phyloP scores from a whole-genome alignment of 108 stramenopile genomes.

The Epithemia pelagica region DNA sequence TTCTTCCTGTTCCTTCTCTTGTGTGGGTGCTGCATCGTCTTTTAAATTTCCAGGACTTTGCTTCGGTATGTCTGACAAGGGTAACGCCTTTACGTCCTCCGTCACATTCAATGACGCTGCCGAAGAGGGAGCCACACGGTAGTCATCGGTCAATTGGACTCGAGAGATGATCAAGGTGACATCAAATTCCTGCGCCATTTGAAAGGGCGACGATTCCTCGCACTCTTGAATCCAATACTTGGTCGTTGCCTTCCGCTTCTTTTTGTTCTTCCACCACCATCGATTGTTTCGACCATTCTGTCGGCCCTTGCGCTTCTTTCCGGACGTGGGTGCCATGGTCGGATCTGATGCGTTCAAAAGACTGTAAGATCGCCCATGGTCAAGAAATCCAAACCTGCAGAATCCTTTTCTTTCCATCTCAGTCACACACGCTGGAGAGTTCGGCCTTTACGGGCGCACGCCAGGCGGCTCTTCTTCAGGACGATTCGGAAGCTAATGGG shows the following conservation, averaged over 20 bases:
- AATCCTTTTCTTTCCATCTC: no score
- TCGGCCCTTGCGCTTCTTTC: not conserved
- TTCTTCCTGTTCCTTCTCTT: not conserved
- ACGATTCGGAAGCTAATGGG: no score
- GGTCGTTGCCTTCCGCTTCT: not conserved
- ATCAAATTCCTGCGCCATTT: not conserved
- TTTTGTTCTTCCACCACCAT: not conserved
- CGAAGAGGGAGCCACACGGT: not conserved
- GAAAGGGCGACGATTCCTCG: conserved; percentile 4
- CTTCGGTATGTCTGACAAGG: not conserved
- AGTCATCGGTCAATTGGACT: not conserved
- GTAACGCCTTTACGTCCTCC: not conserved
- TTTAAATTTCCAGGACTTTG: not conserved
- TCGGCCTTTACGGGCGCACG: no score
- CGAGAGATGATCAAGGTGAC: not conserved
- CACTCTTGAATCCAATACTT: conserved; percentile 11
- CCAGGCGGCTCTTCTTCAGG: no score
- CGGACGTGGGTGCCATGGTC: not conserved
- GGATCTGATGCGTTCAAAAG: no score
- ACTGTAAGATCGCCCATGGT: no score
- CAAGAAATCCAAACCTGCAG: no score
- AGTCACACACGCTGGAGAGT: no score
- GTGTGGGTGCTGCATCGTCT: not conserved
- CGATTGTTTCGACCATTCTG: not conserved
- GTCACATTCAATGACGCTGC: not conserved